Percentiles rank a stretch among this genome's conserved stretches.
Evolutionary conservation across 805 yeast species (phyloP).

Genomic region (Saccharomycopsis olivae): DNA sequence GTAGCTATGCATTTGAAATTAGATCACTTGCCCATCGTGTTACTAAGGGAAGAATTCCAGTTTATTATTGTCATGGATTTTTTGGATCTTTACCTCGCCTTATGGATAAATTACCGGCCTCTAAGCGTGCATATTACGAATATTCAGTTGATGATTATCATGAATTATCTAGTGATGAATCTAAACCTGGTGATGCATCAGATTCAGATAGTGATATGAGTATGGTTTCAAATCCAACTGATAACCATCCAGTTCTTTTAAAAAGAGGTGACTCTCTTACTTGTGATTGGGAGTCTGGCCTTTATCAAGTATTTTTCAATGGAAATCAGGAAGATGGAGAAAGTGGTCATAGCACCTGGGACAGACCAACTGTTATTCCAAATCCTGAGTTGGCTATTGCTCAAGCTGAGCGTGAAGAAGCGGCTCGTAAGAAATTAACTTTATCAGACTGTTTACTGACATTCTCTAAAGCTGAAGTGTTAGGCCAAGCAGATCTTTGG

Average conservation of each 20-base stretch:
- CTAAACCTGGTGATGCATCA: background rate
- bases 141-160: slow-evolving; percentile 19
- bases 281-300: slow-evolving; percentile 55
- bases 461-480: slow-evolving; percentile 73
- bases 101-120: slow-evolving; percentile 23
- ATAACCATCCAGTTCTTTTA: slow-evolving; percentile 21
- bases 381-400: slow-evolving; percentile 47
- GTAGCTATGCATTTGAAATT: slow-evolving; percentile 33
- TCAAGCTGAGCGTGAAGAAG: slow-evolving; percentile 24
- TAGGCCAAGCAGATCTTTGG: slow-evolving; percentile 88
- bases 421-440: slow-evolving; percentile 32
- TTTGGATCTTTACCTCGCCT: slow-evolving; percentile 32
- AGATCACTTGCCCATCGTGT: background rate
- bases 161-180: background rate
- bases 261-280: slow-evolving; percentile 33
- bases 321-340: slow-evolving; percentile 31
- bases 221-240: background rate
- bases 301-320: slow-evolving; percentile 42
- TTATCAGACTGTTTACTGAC: slow-evolving; percentile 64
- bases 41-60: slow-evolving; percentile 29
- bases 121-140: slow-evolving; percentile 25
- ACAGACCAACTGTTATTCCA: slow-evolving; percentile 34
- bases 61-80: slow-evolving; percentile 32
- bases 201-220: background rate
- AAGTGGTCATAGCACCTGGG: slow-evolving; percentile 49